Base-by-base conservation (phyloP, 2,329 filamentous ascomycete genomes). In the Drechslerella stenobrocha region DNA sequence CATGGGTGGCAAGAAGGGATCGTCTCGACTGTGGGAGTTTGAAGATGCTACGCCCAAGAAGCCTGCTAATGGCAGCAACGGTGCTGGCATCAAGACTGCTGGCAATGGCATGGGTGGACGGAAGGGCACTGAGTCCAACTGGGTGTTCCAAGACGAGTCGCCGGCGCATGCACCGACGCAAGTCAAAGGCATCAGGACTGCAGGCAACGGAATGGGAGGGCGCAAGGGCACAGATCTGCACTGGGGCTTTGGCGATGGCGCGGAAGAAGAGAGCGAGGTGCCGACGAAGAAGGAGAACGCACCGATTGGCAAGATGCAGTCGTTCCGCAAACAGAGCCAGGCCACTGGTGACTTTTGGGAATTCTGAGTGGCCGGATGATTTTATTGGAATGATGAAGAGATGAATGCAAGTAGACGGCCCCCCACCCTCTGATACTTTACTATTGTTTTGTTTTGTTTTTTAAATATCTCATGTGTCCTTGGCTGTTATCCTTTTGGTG, bases 91-190 rank as follows among this genome's bases (percentile, higher is more conserved):
- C 61, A 73, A 73, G 34, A 83, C 82, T 63, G 81, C 78, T 1
- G 84, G 84, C 32, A 82, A 87, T 72, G 86, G 86, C 57, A 87
- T 87, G 85, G 85, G 85, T 46, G 82, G 82, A 47, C 78, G 78
- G 69, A 82, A 80, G 74, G 82, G 81, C 42, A 78, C 80, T 37
- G 77, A 70, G 13, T 78, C 82, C 58, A 76, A 79, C 72, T 87
- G 84, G 84, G 78, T 80, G 47, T 82, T 84, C 69, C 28, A 5
- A 5, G 28, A 5, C 28, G 28, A 30, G 5, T n/a, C n/a, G 32
- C 37, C 6, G 51, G 80, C 80, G 22, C 77, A 79, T 5, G 5
- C 28, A 30, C 28, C 28, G 28, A 30, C 28, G 28, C 28, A 30
- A 30, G 28, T 30, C 28, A 30, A 30, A 8, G 79, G 79, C 22